These are phyloP conservation scores for Plasmodium gonderi DNA, from an alignment of 169 alveolate species.

Conservation along the genomic window DNA sequence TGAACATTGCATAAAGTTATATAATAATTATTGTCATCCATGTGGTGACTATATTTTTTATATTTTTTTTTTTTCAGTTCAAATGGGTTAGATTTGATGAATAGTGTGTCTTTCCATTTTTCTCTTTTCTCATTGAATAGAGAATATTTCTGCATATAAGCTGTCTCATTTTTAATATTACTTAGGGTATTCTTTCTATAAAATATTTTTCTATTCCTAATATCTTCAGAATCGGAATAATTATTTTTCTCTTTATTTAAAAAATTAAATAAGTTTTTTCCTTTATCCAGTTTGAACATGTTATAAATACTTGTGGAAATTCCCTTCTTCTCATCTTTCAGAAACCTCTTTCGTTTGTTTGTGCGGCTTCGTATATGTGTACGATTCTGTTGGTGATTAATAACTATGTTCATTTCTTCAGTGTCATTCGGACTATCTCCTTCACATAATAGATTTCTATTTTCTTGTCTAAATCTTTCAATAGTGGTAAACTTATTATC, in stretches of 20 bases:
- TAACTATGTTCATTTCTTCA: neutral
- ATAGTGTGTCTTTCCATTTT: constrained; percentile 10
- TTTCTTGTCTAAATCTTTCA: constrained; percentile 45
- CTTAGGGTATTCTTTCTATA: constrained; percentile 26
- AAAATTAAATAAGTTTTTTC: neutral
- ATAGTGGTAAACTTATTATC: neutral
- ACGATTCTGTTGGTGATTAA: neutral
- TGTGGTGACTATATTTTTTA: constrained; percentile 2
- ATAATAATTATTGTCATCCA: constrained; percentile 19
- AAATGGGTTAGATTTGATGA: neutral
- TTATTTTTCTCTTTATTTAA: constrained; percentile 5
- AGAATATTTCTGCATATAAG: constrained; percentile 51
- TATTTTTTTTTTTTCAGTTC: neutral
- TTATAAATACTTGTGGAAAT: constrained; percentile 14
- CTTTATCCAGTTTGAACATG: neutral
- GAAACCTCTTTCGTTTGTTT: neutral
- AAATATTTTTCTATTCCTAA: neutral
- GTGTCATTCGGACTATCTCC: neutral
- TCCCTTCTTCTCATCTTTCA: neutral
- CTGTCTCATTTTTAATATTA: constrained; percentile 42
- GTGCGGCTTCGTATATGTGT: neutral
- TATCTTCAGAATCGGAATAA: constrained; percentile 4
- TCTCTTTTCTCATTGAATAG: constrained; percentile 39
- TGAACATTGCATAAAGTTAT: constrained; percentile 1
- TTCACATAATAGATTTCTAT: neutral